These are phyloP conservation scores for Cladosporium sp. DNA, from an alignment of 2,329 filamentous ascomycete genomes.

Conservation along the genomic window DNA sequence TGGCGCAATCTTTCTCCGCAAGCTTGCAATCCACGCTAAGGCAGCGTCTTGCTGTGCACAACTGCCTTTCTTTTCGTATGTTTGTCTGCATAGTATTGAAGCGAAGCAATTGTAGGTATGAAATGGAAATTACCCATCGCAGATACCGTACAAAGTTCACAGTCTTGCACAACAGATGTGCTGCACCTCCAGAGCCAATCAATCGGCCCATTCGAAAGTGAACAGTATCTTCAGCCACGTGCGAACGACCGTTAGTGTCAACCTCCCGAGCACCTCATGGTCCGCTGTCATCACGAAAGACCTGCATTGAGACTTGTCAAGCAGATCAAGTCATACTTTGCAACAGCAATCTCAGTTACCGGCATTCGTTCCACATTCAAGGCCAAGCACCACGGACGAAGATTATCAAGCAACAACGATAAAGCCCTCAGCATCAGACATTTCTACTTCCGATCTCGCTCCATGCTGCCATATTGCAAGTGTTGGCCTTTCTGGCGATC, in stretches of 20 bases:
- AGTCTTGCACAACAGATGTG: too few relatives aligned
- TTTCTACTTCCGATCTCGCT: not conserved
- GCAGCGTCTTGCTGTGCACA: not conserved
- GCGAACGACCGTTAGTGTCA: not conserved
- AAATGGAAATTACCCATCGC: too few relatives aligned
- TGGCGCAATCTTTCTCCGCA: slow-evolving; percentile 22
- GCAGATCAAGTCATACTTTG: not conserved
- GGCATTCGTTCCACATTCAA: not conserved
- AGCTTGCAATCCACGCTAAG: slow-evolving; percentile 23
- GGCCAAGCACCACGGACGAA: not conserved
- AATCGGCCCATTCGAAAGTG: too few relatives aligned
- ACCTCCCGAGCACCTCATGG: slow-evolving; percentile 12
- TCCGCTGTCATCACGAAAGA: slow-evolving; percentile 3
- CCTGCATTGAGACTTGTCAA: not conserved
- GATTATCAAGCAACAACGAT: slow-evolving; percentile 1
- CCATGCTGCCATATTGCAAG: too few relatives aligned
- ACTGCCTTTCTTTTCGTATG: too few relatives aligned
- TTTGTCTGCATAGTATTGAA: too few relatives aligned
- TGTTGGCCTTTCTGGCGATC: too few relatives aligned
- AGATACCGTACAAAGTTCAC: too few relatives aligned
- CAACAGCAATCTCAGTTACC: not conserved
- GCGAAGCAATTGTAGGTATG: too few relatives aligned
- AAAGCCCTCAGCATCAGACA: not conserved
- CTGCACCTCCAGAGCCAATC: too few relatives aligned
- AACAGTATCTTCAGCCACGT: not conserved